Evolutionary conservation across 2,329 filamentous ascomycete species (phyloP), one percentile per base, ranked within the genome.

Genomic region (Alternaria sp.): DNA sequence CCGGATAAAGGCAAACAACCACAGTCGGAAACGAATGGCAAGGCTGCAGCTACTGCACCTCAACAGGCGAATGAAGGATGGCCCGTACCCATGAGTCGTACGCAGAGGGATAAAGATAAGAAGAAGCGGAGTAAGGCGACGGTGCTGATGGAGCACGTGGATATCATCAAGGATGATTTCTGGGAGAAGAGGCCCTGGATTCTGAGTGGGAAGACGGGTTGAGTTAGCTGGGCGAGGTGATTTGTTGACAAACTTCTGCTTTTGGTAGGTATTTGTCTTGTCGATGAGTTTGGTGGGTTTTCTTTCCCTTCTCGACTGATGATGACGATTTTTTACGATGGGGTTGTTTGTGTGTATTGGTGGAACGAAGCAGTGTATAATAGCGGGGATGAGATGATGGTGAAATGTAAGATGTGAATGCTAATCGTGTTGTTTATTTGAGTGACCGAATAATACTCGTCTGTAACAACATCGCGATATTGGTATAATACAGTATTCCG

Each of bases 81-180:
- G 3, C 68, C 72, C 6, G 56, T 82, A 21, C 82, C 85, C 46
- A 84, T 90, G 67, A 93, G 91, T 46, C 95, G 91, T 75, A 91
- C 90, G n/a, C 93, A 96, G 74, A 82, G 85, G 19, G 93, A 97
- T 61, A 97, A 91, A 72, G 89, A 96, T 67, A 90, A 86, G 76
- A 98, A 97, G 83, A 86, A 89, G 66, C 87, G 91, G 57, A 86
- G 87, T 62, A 97, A 97, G 79, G 94, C 93, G 1, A 86, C 86
- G 55, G 89, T 99, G 49, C 87, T 92, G 36, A 85, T 96, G 40
- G 90, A 94, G 75, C 93, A 98, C 83, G 82, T 96, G 63, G 96
- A 99, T 81, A 92, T 99, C 73, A 98, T 99, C 81, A 93, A 91
- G 73, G 93, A 98, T 79, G 91, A 93, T 4, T 99, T 99, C 77